Evolutionary conservation across 2,329 filamentous ascomycete species (phyloP).

Genomic region (Cercospora sp.): DNA sequence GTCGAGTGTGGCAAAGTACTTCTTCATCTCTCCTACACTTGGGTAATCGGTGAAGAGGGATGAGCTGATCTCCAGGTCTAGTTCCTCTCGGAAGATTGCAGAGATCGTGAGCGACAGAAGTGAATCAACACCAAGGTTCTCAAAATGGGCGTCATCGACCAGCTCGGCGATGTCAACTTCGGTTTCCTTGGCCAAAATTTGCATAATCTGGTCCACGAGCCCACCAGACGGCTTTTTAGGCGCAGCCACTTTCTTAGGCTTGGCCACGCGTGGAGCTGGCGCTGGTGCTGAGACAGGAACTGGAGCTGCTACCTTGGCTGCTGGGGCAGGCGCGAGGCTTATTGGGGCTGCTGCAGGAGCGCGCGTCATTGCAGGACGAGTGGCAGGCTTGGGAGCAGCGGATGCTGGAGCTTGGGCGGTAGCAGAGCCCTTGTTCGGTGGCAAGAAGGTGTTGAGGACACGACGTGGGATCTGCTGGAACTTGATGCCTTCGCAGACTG

Average conservation of each 20-base stretch:
- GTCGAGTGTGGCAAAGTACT: slow-evolving; percentile 54
- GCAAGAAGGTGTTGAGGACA: slow-evolving; percentile 66
- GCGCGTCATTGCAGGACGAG: slow-evolving; percentile 37
- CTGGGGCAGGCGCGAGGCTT: slow-evolving; percentile 27
- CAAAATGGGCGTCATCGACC: slow-evolving; percentile 60
- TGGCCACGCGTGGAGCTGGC: slow-evolving; percentile 44
- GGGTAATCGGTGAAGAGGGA: slow-evolving; percentile 61
- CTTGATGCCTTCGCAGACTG: slow-evolving; percentile 61
- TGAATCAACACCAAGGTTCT: slow-evolving; percentile 63
- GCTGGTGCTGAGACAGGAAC: slow-evolving; percentile 32
- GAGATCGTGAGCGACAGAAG: slow-evolving; percentile 62
- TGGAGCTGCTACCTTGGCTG: slow-evolving; percentile 33
- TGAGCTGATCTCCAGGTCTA: slow-evolving; percentile 60
- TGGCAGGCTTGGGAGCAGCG: slow-evolving; percentile 26
- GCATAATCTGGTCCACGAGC: slow-evolving; percentile 57
- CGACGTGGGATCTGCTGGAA: slow-evolving; percentile 68
- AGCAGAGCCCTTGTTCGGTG: slow-evolving; percentile 52
- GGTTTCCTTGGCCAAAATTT: slow-evolving; percentile 67
- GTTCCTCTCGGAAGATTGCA: slow-evolving; percentile 62
- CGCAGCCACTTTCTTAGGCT: slow-evolving; percentile 54
- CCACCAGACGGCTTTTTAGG: slow-evolving; percentile 53
- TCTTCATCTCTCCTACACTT: slow-evolving; percentile 62
- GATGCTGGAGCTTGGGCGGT: slow-evolving; percentile 39
- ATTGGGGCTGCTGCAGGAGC: slow-evolving; percentile 37
- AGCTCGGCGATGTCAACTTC: slow-evolving; percentile 60